A percentile compares a stretch with the other conserved stretches of the same genome.
Conservation (phyloP, 2,329 filamentous ascomycete species). For the Aspergillus candidus region DNA sequence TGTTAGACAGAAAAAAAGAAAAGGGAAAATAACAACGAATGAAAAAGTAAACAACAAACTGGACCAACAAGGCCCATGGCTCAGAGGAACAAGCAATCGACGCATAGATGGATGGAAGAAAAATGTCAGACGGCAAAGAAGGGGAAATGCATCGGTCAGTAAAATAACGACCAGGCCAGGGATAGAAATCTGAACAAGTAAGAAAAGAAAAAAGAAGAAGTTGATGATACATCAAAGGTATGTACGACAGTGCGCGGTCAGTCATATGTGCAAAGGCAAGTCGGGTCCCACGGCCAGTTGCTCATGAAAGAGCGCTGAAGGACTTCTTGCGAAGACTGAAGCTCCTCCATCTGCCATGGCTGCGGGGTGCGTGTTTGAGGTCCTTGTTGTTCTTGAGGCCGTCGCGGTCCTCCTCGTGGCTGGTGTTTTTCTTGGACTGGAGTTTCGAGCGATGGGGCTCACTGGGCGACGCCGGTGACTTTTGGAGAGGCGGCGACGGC, state of each 20-base stretch:
- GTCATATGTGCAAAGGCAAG: constrained; percentile 25
- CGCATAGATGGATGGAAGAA: constrained; percentile 3
- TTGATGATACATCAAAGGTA: constrained; percentile 27
- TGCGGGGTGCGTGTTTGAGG: constrained; percentile 13
- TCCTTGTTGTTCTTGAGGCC: constrained; percentile 9
- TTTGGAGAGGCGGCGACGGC: constrained; percentile 7
- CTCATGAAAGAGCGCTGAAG: constrained; percentile 31
- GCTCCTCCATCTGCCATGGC: constrained; percentile 31
- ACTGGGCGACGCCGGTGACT: constrained; percentile 2
- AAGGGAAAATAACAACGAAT: constrained; percentile 1
- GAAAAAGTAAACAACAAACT: background rate
- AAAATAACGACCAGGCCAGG: constrained; percentile 4
- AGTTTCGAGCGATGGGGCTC: constrained; percentile 2
- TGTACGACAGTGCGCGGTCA: constrained; percentile 17
- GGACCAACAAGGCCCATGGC: background rate
- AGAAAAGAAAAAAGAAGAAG: constrained; percentile 7
- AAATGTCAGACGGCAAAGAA: constrained; percentile 6
- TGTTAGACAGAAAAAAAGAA: constrained; percentile 5
- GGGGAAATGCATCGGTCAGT: constrained; percentile 6
- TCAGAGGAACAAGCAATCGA: background rate
- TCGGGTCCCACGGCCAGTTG: background rate
- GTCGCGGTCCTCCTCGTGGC: constrained; percentile 16
- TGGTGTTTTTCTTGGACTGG: constrained; percentile 8
- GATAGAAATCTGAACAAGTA: constrained; percentile 12
- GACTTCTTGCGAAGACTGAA: constrained; percentile 43